Evolutionary conservation across 2,329 filamentous ascomycete species (phyloP).

Genomic region (Helicocarpus griseus): DNA sequence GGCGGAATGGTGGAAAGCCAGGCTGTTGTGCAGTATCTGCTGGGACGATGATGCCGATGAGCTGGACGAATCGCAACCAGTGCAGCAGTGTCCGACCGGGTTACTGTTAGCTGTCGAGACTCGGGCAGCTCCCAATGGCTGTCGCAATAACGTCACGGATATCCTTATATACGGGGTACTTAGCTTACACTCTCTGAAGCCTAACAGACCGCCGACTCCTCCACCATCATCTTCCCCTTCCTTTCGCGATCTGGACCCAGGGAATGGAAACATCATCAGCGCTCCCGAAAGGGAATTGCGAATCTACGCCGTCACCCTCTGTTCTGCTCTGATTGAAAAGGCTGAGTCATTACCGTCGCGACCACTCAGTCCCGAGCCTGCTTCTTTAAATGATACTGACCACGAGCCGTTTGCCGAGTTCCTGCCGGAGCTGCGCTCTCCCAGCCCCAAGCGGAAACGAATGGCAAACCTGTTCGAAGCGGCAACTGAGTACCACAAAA

Average conservation of each 20-base stretch:
- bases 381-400: not conserved
- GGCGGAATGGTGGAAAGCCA: constrained; percentile 30
- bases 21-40: constrained; percentile 26
- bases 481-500: constrained; percentile 31
- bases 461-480: constrained; percentile 34
- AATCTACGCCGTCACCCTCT: constrained; percentile 29
- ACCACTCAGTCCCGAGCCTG: constrained; percentile 15
- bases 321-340: constrained; percentile 24
- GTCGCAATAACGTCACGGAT: constrained; percentile 20
- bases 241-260: constrained; percentile 20
- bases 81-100: constrained; percentile 33
- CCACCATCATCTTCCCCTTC: constrained; percentile 27
- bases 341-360: constrained; percentile 26
- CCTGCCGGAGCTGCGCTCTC: constrained; percentile 28
- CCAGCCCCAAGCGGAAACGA: constrained; percentile 34
- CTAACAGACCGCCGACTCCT: constrained; percentile 25
- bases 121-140: constrained; percentile 10
- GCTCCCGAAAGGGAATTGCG: constrained; percentile 21
- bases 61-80: constrained; percentile 11
- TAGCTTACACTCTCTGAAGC: constrained; percentile 12
- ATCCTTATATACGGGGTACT: constrained; percentile 31
- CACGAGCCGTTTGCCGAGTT: constrained; percentile 24
- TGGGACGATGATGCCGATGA: constrained; percentile 21
- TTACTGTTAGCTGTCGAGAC: constrained; percentile 26
- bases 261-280: constrained; percentile 5